Base-by-base conservation (phyloP, 2,329 filamentous ascomycete species). In the Aspergillus caelatus region DNA sequence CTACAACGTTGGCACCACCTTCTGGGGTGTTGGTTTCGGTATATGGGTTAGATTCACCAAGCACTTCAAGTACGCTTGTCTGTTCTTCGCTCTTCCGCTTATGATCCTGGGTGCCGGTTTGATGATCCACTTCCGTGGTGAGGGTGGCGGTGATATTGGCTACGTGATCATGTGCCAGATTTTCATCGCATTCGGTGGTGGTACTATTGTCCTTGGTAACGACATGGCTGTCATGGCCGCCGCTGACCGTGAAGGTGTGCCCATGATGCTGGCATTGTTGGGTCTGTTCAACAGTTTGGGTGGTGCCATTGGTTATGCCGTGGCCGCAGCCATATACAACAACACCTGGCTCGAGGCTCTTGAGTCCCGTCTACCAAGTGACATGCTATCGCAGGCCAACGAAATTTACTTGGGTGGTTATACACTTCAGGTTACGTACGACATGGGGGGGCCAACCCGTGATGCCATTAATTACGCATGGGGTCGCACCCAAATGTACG, bases 201-300 rank as follows among this genome's bases (percentile, higher is more conserved):
- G 82, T 59, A 84, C 83, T 28, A 78, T 86, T 12, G 81, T 87
- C 32, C 81, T 87, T 64, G 80, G 81, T 61, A 78, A 85, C 66
- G 83, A 89, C 64, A 83, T 89, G 67, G 85, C 86, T 6, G 82
- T 88, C 46, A 84, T 89, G 74, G 80, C 84, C 0, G 81, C 84
- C 3, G 83, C 84, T 19, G 82, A 82, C 62, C 85, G 87, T 57
- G 80, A 84, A 58, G 81, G 86, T 48, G 78, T 87, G 6, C 84
- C 86, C 26, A 76, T 79, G 73, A 73, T 79, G 69, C 70, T 80
- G 14, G 73, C 78, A 10, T 58, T 80, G 14, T 60, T 80, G 26
- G 72, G 74, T 11, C 65, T 80, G 11, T 77, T 73, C 62, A 67
- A 69, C 26, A 79, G 70, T 30, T 61, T 80, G 2, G 78, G 78